Conservation (phyloP, 2,329 filamentous ascomycete species). For the Pyricularia sp. region DNA sequence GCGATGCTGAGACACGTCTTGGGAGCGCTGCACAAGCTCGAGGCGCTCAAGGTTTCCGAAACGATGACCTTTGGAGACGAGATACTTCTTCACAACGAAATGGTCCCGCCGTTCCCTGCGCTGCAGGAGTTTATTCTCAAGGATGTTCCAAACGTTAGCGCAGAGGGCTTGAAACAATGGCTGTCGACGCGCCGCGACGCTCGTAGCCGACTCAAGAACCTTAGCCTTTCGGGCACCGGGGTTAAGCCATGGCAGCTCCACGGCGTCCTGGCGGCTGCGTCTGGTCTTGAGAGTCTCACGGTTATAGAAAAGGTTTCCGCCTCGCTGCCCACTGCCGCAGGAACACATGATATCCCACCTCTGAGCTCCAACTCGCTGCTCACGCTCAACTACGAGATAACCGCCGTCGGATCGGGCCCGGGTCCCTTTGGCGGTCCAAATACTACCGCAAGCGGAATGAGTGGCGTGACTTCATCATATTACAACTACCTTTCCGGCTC, state of each 20-base stretch:
- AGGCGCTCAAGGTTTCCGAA: conserved; percentile 61
- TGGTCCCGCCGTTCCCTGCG: conserved; percentile 59
- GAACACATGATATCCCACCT: conserved; percentile 36
- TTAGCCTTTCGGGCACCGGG: conserved; percentile 61
- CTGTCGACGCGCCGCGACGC: conserved; percentile 44
- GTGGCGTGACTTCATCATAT: conserved; percentile 45
- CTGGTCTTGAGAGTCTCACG: conserved; percentile 42
- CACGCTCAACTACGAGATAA: conserved; percentile 75
- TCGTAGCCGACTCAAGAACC: conserved; percentile 46
- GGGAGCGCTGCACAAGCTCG: conserved; percentile 50
- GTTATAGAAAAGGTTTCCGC: conserved; percentile 37
- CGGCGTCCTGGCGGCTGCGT: conserved; percentile 43
- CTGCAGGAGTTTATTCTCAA: conserved; percentile 62
- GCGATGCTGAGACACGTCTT: conserved; percentile 58
- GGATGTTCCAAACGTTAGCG: conserved; percentile 58
- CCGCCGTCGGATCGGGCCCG: conserved; percentile 38
- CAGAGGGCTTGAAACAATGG: conserved; percentile 55
- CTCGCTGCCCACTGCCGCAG: conserved; percentile 33
- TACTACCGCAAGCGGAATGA: conserved; percentile 19
- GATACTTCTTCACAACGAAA: conserved; percentile 51
- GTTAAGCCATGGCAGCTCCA: conserved; percentile 51
- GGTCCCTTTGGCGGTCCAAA: background rate
- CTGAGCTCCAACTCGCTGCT: conserved; percentile 56
- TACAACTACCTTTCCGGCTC: conserved; percentile 81
- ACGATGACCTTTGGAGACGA: conserved; percentile 62